Base-by-base conservation (phyloP, 108 stramenopile genomes). In the Cafeteria roenbergensis region DNA sequence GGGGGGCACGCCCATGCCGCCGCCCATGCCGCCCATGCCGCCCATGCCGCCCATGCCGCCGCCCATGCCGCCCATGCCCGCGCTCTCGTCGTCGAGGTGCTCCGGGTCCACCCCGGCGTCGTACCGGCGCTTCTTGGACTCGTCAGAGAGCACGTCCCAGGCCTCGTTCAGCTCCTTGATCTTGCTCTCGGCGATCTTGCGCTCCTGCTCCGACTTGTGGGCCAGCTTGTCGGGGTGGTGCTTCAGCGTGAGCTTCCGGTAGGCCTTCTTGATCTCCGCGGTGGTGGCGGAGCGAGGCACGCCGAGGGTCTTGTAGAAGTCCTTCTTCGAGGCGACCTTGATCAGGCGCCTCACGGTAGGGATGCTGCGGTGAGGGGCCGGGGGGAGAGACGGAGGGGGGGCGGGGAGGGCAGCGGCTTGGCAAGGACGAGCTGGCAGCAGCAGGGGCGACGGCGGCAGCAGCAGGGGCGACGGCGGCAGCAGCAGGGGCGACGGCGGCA, bases 241-340 rank as follows among this genome's bases (percentile, higher is more conserved):
- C 57, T 52, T 42, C 22, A 73, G 37, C 9, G 75, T 72, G 4
- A 22, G 21, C 66, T 71, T 73, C 34, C 62, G 36, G 54, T 76
- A 76, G 21, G 72, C 75, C 55, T 62, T 68, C n/a, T 70, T 73
- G 42, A 76, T 73, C 30, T 73, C 72, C 6, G 42, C 34, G 0
- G 70, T 55, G 25, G 77, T 74, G 9, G 88, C 87, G 27, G 71
- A 56, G 17, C 65, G 42, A 14, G 84, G 66, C 21, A 93, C 82
- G 51, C 76, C 74, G 12, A 93, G 71, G 31, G 80, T 70, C 35
- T 89, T 85, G 73, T 93, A 93, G 59, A 67, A 72, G 67, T 79
- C 78, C 59, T 75, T 71, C 4, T 58, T 38, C 33, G 32, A 21
- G 51, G 68, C 68, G 34, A 34, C 32, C 63, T 69, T 69, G 27